Conservation (phyloP, 352 stramenopile genomes). For the Pythium aphanidermatum region DNA sequence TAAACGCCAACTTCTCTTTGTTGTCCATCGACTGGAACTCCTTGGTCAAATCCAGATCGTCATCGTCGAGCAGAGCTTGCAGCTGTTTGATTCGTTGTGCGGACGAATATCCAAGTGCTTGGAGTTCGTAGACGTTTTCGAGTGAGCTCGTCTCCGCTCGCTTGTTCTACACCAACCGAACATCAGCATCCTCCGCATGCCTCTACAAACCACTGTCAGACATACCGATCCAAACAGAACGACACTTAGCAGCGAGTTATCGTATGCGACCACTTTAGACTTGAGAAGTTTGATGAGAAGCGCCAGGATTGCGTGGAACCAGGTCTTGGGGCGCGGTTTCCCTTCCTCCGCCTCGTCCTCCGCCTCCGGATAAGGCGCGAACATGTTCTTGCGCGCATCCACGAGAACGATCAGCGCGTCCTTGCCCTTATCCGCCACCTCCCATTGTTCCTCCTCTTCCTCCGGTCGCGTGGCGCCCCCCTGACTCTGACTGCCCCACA, state of each 20-base stretch:
- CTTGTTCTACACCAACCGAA: conserved; percentile 33
- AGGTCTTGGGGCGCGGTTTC: conserved; percentile 35
- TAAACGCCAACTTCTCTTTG: conserved; percentile 56
- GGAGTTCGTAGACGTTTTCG: conserved; percentile 72
- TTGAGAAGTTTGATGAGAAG: conserved; percentile 68
- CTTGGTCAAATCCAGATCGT: conserved; percentile 27
- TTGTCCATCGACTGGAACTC: conserved; percentile 57
- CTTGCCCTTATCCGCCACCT: conserved; percentile 50
- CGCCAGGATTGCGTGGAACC: conserved; percentile 69
- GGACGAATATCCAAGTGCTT: conserved; percentile 63
- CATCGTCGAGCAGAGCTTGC: conserved; percentile 42
- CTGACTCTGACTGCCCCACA: conserved; percentile 6
- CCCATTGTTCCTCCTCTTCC: conserved; percentile 48
- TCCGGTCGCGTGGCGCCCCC: not conserved
- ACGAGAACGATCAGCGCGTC: conserved; percentile 75
- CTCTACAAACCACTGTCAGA: not conserved
- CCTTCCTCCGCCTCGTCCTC: conserved; percentile 1
- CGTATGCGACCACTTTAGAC: conserved; percentile 69
- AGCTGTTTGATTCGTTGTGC: conserved; percentile 72
- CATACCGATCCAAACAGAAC: conserved; percentile 72
- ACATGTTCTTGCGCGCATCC: conserved; percentile 66
- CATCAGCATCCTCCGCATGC: not conserved
- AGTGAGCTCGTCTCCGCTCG: conserved; percentile 45
- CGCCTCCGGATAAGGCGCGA: conserved; percentile 30
- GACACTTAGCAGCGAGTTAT: conserved; percentile 74